A percentile compares a stretch with the other conserved stretches of the same genome.
Conservation (phyloP, 768 basidiomycete species). For the Panaeolus cyanescens region DNA sequence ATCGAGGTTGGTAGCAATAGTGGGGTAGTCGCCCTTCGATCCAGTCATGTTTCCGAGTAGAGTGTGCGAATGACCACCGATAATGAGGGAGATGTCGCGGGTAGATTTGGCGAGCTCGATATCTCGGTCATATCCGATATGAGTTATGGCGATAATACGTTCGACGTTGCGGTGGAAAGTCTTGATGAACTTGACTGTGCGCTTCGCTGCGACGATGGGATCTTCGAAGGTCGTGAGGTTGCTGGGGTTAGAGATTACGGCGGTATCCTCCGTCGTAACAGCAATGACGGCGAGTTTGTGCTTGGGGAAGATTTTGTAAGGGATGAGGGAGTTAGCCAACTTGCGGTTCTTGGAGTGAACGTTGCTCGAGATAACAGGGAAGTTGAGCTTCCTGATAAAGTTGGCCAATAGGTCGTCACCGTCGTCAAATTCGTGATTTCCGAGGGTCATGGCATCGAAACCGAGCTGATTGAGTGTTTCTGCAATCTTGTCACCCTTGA, state of each 20-base stretch:
- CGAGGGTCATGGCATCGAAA: slow-evolving; percentile 46
- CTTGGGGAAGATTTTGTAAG: slow-evolving; percentile 40
- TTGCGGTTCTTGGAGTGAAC: slow-evolving; percentile 36
- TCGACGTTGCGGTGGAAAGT: slow-evolving; percentile 30
- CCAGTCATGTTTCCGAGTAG: slow-evolving; percentile 41
- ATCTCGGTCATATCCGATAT: slow-evolving; percentile 47
- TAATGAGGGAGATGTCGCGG: slow-evolving; percentile 39
- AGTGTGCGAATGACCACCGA: slow-evolving; percentile 49
- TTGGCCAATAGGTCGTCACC: slow-evolving; percentile 39
- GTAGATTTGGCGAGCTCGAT: slow-evolving; percentile 40
- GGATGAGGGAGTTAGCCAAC: slow-evolving; percentile 32
- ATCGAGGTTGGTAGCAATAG: slow-evolving; percentile 40
- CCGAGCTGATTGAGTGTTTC: slow-evolving; percentile 42
- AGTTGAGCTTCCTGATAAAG: slow-evolving; percentile 41
- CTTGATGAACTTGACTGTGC: slow-evolving; percentile 38
- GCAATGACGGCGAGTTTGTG: slow-evolving; percentile 44
- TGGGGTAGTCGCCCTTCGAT: slow-evolving; percentile 44
- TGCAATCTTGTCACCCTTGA: slow-evolving; percentile 43
- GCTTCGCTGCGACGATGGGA: slow-evolving; percentile 36
- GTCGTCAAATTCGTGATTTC: slow-evolving; percentile 49
- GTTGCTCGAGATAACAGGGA: slow-evolving; percentile 48
- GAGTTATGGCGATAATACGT: slow-evolving; percentile 45
- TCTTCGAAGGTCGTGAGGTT: slow-evolving; percentile 39
- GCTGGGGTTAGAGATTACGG: slow-evolving; percentile 38
- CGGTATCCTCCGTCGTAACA: slow-evolving; percentile 42